Conservation (phyloP, 768 basidiomycete species). For the Suillus subalutaceus region DNA sequence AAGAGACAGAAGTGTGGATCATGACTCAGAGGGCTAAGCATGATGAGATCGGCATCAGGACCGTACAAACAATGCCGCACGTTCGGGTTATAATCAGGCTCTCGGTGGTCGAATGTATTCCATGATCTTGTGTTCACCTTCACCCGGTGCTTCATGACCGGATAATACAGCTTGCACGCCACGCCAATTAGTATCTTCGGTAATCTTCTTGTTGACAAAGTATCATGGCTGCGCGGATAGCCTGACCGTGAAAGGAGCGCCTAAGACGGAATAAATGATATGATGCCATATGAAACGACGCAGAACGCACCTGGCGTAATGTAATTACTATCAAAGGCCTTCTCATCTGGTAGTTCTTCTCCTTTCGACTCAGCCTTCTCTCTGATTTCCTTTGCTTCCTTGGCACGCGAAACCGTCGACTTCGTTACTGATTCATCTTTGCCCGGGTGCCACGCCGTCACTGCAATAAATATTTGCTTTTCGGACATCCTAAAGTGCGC, state of each 20-base stretch:
- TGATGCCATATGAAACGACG: neutral
- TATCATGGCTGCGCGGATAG: conserved; percentile 93
- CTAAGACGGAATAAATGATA: conserved; percentile 38
- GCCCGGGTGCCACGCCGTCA: conserved; percentile 97
- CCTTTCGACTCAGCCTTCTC: conserved; percentile 89
- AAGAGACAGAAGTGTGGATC: conserved; percentile 98
- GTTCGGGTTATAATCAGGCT: conserved; percentile 95
- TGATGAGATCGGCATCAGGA: conserved; percentile 96
- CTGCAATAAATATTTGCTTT: conserved; percentile 98
- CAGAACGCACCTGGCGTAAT: conserved; percentile 86
- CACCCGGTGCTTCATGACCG: conserved; percentile 97
- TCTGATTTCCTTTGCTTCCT: conserved; percentile 84
- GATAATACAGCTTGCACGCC: conserved; percentile 91
- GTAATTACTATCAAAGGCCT: conserved; percentile 98
- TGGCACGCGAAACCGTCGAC: conserved; percentile 90
- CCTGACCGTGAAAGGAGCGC: conserved; percentile 93
- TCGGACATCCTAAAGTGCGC: conserved; percentile 95
- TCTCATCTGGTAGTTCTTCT: conserved; percentile 89
- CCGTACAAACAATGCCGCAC: conserved; percentile 98
- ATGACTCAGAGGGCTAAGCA: conserved; percentile 95
- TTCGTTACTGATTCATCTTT: conserved; percentile 99
- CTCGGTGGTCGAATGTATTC: conserved; percentile 95
- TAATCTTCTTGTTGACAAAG: conserved; percentile 97
- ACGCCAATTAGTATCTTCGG: conserved; percentile 95
- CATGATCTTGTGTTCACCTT: conserved; percentile 99